phyloP scores from a whole-genome alignment of 2,329 filamentous ascomycete genomes.

The Epichloe scottii region DNA sequence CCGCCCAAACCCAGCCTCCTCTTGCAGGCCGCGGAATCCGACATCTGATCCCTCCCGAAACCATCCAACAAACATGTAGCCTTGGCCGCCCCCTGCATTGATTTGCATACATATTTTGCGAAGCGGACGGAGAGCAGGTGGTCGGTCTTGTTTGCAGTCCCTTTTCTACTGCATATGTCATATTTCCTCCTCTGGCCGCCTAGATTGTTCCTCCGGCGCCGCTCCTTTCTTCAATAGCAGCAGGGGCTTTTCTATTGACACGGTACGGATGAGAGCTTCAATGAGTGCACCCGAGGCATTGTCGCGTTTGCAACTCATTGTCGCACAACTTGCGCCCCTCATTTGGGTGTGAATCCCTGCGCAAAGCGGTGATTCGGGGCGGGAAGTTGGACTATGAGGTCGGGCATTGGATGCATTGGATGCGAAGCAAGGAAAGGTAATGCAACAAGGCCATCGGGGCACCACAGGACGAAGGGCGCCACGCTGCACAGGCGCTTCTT shows the following conservation, averaged over 20 bases:
- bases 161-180: too few species aligned
- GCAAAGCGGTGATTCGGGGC: background rate
- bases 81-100: too few species aligned
- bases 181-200: background rate
- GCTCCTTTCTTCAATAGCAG: background rate
- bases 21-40: background rate
- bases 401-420: slow-evolving; percentile 1
- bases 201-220: background rate
- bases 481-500: background rate
- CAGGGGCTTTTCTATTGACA: background rate
- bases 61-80: too few species aligned
- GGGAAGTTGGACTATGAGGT: background rate
- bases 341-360: background rate
- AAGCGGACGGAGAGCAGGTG: too few species aligned
- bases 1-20: background rate
- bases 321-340: background rate
- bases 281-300: background rate
- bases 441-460: background rate
- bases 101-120: too few species aligned
- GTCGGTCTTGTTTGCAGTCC: too few species aligned
- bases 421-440: background rate
- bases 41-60: background rate
- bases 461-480: background rate
- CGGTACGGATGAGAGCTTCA: background rate
- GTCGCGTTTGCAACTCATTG: background rate